Evolutionary conservation across 169 alveolate genomes (phyloP), one percentile per base, ranked within the genome.

Genomic region (Cryptosporidium ubiquitum): DNA sequence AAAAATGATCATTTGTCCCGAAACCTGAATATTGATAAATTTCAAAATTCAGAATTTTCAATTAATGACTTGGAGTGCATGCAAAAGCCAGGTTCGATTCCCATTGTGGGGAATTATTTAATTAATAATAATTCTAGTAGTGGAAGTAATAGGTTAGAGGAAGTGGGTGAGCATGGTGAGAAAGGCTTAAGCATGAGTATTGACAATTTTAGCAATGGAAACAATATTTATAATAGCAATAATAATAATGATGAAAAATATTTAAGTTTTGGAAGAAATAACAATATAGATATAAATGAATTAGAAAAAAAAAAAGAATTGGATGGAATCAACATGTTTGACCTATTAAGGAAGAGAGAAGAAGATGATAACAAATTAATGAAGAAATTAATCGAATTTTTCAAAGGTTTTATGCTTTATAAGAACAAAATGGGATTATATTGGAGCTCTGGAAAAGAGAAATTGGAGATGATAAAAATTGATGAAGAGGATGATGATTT

Each of bases 351-450:
- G 26, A n/a, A n/a, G 9, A 35, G 37, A 5, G 79, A 70, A 23
- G 66, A 70, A 6, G 44, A 35, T 70, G 68, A 70, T 14, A 42
- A 49, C 37, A 70, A 37, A 20, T 44, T 70, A 51, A 70, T 70
- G 64, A 70, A 51, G 47, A 70, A 70, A 1, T 23, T 70, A 37
- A 70, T 70, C 20, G 37, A 18, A 47, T 73, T 73, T 73, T 73
- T 55, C 12, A 73, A 73, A 29, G 70, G 35, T 1, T 55, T 55
- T 73, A 52, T 55, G 44, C 14, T 55, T 12, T 33, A 29, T 14
- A 73, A 58, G 9, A 33, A 51, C 3, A 55, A 10, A 23, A 26
- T 26, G 35, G 66, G 10, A 55, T 5, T 55, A 26, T 23, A 7
- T 9, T 23, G 37, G 66, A 55, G 2, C 10, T 7, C 39, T 23